Evolutionary conservation across 768 basidiomycete genomes (phyloP).

Genomic region (Butyriboletus loyo): DNA sequence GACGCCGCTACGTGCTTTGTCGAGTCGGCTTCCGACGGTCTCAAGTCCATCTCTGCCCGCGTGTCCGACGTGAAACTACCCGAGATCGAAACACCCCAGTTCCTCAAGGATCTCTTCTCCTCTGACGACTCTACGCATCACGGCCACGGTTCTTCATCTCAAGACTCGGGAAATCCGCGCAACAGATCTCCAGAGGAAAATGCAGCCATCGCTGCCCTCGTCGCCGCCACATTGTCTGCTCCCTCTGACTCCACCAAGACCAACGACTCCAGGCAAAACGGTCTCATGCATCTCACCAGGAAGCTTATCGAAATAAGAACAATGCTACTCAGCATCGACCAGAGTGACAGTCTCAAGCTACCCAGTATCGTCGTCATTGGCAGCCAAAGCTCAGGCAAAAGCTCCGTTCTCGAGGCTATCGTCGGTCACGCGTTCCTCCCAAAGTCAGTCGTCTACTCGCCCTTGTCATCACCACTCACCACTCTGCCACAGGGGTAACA

Average conservation of each 20-base stretch:
- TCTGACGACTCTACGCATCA: conserved; percentile 30
- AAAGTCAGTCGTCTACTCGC: conserved; percentile 62
- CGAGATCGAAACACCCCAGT: conserved; percentile 57
- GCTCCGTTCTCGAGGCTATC: conserved; percentile 93
- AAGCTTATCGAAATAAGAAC: conserved; percentile 95
- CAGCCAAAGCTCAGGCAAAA: conserved; percentile 98
- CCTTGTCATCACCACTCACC: neutral
- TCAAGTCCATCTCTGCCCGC: conserved; percentile 57
- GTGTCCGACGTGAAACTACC: conserved; percentile 60
- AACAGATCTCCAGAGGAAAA: conserved; percentile 52
- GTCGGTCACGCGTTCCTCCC: conserved; percentile 98
- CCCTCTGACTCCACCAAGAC: conserved; percentile 52
- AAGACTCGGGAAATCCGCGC: conserved; percentile 35
- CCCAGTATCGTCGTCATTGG: conserved; percentile 99
- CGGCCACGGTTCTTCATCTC: conserved; percentile 32
- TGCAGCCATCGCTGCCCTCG: conserved; percentile 66
- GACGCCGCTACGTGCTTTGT: conserved; percentile 61
- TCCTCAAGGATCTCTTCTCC: conserved; percentile 63
- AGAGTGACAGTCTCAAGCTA: conserved; percentile 89
- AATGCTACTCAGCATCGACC: conserved; percentile 95
- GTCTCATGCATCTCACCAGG: conserved; percentile 87
- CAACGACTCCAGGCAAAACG: conserved; percentile 57
- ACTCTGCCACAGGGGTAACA: conserved; percentile 70
- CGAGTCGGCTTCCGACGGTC: conserved; percentile 66
- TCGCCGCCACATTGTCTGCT: conserved; percentile 76